Conservation (phyloP, 2,329 filamentous ascomycete species). For the Didymella segeticola region DNA sequence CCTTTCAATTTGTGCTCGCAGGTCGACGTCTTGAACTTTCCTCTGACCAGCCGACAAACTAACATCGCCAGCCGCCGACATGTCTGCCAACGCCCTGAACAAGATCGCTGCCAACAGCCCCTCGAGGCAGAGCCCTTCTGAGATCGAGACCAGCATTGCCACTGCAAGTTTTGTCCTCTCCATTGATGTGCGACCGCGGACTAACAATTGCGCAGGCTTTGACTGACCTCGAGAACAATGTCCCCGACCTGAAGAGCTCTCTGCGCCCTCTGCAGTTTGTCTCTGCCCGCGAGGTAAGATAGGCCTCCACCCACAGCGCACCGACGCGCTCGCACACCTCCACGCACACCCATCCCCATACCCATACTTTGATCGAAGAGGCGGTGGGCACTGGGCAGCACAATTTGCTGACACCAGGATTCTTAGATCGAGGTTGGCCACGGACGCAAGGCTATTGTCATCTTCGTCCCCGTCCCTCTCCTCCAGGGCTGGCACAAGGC, state of each 20-base stretch:
- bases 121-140: slow-evolving; percentile 92
- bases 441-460: slow-evolving; percentile 99
- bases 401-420: slow-evolving; percentile 62
- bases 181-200: slow-evolving; percentile 10
- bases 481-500: slow-evolving; percentile 99
- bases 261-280: slow-evolving; percentile 98
- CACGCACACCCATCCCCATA: slow-evolving; percentile 14
- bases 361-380: slow-evolving; percentile 53
- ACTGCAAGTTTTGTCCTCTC: slow-evolving; percentile 66
- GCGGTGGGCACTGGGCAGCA: slow-evolving; percentile 64
- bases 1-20: slow-evolving; percentile 1
- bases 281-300: slow-evolving; percentile 98
- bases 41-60: slow-evolving; percentile 31
- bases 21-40: slow-evolving; percentile 17
- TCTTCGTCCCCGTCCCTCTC: slow-evolving; percentile 99
- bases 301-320: slow-evolving; percentile 43
- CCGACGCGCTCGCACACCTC: slow-evolving; percentile 27
- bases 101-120: slow-evolving; percentile 99
- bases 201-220: slow-evolving; percentile 63
- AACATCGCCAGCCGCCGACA: slow-evolving; percentile 53
- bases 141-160: slow-evolving; percentile 97
- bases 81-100: slow-evolving; percentile 76
- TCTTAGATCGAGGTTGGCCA: slow-evolving; percentile 98
- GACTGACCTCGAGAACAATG: slow-evolving; percentile 99
- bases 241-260: slow-evolving; percentile 93